Conservation (phyloP, 176 grass and related monocot genomes). For the Triticum monococcum region DNA sequence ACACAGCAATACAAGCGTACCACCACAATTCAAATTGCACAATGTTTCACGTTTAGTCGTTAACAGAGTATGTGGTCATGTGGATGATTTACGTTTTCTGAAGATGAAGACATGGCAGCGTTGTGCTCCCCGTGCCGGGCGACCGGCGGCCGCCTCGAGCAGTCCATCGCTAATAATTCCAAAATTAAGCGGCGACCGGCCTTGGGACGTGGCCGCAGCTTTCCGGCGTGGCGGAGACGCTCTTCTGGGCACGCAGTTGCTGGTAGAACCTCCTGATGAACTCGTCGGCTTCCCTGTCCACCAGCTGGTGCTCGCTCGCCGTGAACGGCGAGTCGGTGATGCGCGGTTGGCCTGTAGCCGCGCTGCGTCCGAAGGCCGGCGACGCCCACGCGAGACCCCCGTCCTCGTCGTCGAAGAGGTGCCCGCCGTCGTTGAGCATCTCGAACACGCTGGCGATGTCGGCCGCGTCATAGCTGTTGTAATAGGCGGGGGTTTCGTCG, state of each 20-base stretch:
- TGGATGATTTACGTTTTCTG: neutral
- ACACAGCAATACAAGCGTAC: too few relatives aligned
- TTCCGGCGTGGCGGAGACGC: too few relatives aligned
- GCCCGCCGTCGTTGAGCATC: constrained; percentile 35
- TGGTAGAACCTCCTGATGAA: constrained; percentile 40
- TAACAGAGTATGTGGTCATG: neutral
- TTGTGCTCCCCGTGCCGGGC: neutral
- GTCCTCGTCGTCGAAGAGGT: constrained; percentile 26
- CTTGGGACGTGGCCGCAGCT: neutral
- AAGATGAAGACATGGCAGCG: neutral
- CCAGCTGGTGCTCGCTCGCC: constrained; percentile 20
- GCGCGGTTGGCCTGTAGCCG: constrained; percentile 34
- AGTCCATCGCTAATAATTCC: neutral
- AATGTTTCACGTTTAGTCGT: too few relatives aligned
- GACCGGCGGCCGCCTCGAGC: constrained; percentile 2
- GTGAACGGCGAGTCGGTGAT: constrained; percentile 43
- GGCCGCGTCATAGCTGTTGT: constrained; percentile 47
- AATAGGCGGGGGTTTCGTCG: neutral
- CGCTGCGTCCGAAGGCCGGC: constrained; percentile 15
- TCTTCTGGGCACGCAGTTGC: too few relatives aligned
- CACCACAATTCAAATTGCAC: too few relatives aligned
- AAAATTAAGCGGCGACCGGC: neutral
- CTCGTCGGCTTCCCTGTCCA: constrained; percentile 60
- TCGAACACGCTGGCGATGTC: constrained; percentile 64
- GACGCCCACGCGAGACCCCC: neutral